Base-by-base conservation (phyloP, 208 protist species). In the Sergeia podlipaevii region DNA sequence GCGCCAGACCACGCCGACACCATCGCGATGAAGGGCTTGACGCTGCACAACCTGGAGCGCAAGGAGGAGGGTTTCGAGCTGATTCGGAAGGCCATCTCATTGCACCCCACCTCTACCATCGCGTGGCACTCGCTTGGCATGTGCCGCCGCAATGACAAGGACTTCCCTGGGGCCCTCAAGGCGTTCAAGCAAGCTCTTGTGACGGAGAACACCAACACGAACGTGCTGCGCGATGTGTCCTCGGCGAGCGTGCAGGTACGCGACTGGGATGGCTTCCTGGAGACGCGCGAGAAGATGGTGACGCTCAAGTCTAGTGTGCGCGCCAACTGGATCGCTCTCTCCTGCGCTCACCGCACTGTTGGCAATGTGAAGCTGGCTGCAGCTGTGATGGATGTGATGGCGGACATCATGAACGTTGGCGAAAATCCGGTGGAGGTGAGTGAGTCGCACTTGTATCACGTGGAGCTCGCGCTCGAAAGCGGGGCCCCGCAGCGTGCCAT, bases 101-200 rank as follows among this genome's bases (percentile, higher is more conserved):
- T 75, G 20, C 65, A 76, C 55, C 56, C 70, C 20, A 77, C 71
- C 26, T 93, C 74, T 8, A 86, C 91, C 26, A 80, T 96, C 20
- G 93, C 89, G 43, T 98, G 96, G 95, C 96, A 98, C 58, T 93
- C 95, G 4, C 89, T 93, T 26, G 96, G 96, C 18, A 85, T 98
- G 52, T 82, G 95, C 46, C 75, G 96, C 54, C 84, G 91, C 24
- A 52, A 62, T 4, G 94, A 98, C 47, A 83, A 95, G 39, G 94
- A 98, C 67, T 93, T 84, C 60, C 38, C 27, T 3, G 85, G 96
- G 54, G 92, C 95, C 6, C 74, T 97, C 23, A 97, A 97, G 60
- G 96, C 87, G 57, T 98, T 97, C 76, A 85, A 89, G 46, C 72
- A 79, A 7, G 89, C 90, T 4, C 60, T 90, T 21, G 46, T 68